Percentiles rank a stretch among this genome's conserved stretches.
These are phyloP conservation scores for Trichomonascaceae sp. DNA, from an alignment of 1,139 yeast species.

Conservation along the genomic window DNA sequence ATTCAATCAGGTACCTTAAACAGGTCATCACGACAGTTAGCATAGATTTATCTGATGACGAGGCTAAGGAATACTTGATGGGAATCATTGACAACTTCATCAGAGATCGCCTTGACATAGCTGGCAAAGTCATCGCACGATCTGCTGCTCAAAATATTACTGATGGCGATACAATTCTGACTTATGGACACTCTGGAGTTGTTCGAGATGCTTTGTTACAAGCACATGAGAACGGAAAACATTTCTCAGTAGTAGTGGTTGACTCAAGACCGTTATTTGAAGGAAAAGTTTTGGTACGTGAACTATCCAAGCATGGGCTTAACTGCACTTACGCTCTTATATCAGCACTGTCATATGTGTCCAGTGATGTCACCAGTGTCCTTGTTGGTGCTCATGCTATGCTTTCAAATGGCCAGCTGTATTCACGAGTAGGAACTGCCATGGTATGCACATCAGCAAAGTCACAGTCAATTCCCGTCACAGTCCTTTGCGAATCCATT, in stretches of 20 bases:
- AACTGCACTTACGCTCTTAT: slow-evolving; percentile 71
- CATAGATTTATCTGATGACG: slow-evolving; percentile 63
- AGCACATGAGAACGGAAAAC: slow-evolving; percentile 58
- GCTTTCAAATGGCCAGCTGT: slow-evolving; percentile 88
- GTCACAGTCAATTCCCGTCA: slow-evolving; percentile 82
- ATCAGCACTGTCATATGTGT: slow-evolving; percentile 70
- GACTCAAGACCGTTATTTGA: slow-evolving; percentile 96
- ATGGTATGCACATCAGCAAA: slow-evolving; percentile 88
- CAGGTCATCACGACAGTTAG: slow-evolving; percentile 77
- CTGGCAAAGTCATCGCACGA: slow-evolving; percentile 78
- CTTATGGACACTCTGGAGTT: slow-evolving; percentile 85
- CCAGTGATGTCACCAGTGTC: slow-evolving; percentile 81
- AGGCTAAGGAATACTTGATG: slow-evolving; percentile 63
- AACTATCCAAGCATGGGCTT: slow-evolving; percentile 52
- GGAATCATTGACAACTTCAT: slow-evolving; percentile 75
- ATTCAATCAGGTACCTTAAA: slow-evolving; percentile 94
- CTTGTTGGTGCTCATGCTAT: slow-evolving; percentile 96
- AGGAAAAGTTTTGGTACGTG: slow-evolving; percentile 70
- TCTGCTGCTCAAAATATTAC: slow-evolving; percentile 72
- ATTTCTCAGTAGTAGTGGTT: slow-evolving; percentile 75
- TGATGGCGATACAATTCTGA: slow-evolving; percentile 73
- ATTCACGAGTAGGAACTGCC: slow-evolving; percentile 93
- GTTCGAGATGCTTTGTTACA: slow-evolving; percentile 67
- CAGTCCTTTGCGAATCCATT: slow-evolving; percentile 92
- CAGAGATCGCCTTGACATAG: slow-evolving; percentile 75